Evolutionary conservation across 1,284 basidiomycete species (phyloP).

Genomic region (Chondrostereum purpureum): DNA sequence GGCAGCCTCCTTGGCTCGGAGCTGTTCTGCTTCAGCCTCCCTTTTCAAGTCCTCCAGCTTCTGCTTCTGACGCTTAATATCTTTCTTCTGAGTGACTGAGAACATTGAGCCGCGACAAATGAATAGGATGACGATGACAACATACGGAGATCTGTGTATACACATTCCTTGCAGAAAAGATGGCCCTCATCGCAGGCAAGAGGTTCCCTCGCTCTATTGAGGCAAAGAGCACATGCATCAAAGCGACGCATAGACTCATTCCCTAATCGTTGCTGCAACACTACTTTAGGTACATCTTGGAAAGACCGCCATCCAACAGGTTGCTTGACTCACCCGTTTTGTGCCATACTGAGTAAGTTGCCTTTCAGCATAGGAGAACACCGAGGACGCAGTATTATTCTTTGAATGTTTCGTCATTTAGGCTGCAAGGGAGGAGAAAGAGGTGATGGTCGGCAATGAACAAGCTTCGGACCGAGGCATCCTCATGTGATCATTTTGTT

Average conservation of each 20-base stretch:
- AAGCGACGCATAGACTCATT: slow-evolving; percentile 87
- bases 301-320: neutral
- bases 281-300: neutral
- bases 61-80: slow-evolving; percentile 80
- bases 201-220: slow-evolving; percentile 74
- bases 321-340: slow-evolving; percentile 45
- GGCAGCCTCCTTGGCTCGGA: slow-evolving; percentile 61
- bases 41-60: slow-evolving; percentile 66
- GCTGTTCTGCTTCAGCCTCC: slow-evolving; percentile 71
- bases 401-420: slow-evolving; percentile 78
- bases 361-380: slow-evolving; percentile 83
- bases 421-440: too few species aligned
- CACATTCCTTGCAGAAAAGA: slow-evolving; percentile 87
- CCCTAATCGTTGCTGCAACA: slow-evolving; percentile 74
- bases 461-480: too few species aligned
- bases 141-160: slow-evolving; percentile 69
- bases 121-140: slow-evolving; percentile 12
- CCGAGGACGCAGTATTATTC: slow-evolving; percentile 80
- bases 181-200: slow-evolving; percentile 81
- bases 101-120: slow-evolving; percentile 2
- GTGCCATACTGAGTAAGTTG: slow-evolving; percentile 80
- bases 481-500: neutral
- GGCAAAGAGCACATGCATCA: slow-evolving; percentile 81
- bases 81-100: slow-evolving; percentile 80
- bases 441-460: too few species aligned